Conservation (phyloP, 1,284 basidiomycete genomes). For the Cryptococcus hybrid region DNA sequence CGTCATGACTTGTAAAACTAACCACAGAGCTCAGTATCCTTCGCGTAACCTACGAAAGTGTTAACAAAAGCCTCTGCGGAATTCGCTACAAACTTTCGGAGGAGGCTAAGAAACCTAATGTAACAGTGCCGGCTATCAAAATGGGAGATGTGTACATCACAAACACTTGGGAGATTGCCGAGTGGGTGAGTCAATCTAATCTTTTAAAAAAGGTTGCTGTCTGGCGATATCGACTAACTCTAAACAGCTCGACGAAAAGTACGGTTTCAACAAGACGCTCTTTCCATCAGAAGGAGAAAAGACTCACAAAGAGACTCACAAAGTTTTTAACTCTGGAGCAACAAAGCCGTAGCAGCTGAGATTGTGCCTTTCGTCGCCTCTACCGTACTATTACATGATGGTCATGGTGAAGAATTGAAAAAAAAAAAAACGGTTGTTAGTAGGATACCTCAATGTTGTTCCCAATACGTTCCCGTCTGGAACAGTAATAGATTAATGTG, state of each 20-base stretch:
- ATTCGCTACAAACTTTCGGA: neutral
- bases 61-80: neutral
- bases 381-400: too few species aligned
- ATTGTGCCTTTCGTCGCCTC: too few species aligned
- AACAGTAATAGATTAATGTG: too few species aligned
- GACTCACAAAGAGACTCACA: too few species aligned
- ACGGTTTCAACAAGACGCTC: neutral
- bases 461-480: too few species aligned
- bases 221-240: neutral
- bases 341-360: too few species aligned
- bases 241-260: neutral
- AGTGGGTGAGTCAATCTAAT: neutral
- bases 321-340: too few species aligned
- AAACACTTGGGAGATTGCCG: neutral
- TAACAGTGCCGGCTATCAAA: neutral
- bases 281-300: neutral
- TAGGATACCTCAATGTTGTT: too few species aligned
- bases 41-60: neutral
- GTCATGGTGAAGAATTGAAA: too few species aligned
- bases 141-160: neutral
- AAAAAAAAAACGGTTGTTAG: too few species aligned
- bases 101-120: neutral
- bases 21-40: neutral
- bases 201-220: neutral
- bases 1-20: neutral